A percentile compares a stretch with the other conserved stretches of the same genome.
phyloP scores from a whole-genome alignment of 805 yeast species.

The Lipomyces japonicus region DNA sequence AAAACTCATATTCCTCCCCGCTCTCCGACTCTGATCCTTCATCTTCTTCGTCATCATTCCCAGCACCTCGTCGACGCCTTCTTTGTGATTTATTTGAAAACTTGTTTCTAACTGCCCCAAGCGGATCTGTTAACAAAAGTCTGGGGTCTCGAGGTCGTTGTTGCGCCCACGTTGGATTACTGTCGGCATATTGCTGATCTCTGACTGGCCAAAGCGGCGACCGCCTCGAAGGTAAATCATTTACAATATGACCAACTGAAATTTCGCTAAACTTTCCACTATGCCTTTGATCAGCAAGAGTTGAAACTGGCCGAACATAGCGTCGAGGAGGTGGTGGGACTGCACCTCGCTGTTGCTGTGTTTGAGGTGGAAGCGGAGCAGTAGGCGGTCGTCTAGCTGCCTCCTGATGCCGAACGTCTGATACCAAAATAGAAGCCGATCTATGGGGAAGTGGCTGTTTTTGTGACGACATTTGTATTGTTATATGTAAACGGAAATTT shows the following conservation, averaged over 20 bases:
- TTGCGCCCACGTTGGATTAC: background rate
- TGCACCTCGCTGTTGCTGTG: conserved; percentile 34
- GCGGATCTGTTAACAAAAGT: background rate
- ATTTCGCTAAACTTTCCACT: conserved; percentile 7
- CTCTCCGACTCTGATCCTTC: background rate
- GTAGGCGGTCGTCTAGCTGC: conserved; percentile 36
- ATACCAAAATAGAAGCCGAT: conserved; percentile 89
- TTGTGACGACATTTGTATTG: background rate
- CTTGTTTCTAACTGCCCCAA: background rate
- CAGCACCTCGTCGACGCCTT: background rate
- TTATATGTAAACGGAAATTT: no score
- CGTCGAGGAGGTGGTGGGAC: background rate
- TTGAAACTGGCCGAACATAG: background rate
- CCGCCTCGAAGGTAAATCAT: background rate
- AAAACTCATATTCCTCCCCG: background rate
- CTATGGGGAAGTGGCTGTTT: conserved; percentile 38
- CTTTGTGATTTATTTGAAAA: background rate
- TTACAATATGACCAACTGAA: background rate
- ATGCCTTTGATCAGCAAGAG: conserved; percentile 30
- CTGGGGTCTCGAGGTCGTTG: conserved; percentile 5
- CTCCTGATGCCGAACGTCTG: conserved; percentile 64
- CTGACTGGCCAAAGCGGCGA: background rate
- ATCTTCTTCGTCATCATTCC: background rate
- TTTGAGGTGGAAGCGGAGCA: conserved; percentile 39
- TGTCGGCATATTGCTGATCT: background rate